phyloP scores from a whole-genome alignment of 768 basidiomycete genomes.

The Naganishia vishniacii region DNA sequence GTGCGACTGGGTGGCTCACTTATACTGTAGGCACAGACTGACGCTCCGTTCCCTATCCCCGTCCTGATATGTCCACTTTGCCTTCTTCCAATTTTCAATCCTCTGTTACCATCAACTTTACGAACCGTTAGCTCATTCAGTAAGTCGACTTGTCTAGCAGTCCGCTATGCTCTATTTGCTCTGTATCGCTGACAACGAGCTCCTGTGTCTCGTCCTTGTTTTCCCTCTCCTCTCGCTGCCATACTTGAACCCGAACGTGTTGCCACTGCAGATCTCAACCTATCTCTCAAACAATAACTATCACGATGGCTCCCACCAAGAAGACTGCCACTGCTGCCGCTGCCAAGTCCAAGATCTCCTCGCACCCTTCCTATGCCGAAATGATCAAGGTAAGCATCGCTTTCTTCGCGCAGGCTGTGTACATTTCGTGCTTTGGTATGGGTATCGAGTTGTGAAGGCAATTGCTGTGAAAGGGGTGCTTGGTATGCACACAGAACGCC shows the following conservation, averaged over 20 bases:
- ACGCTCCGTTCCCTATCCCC: background rate
- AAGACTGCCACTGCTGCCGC: constrained; percentile 42
- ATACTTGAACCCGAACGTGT: background rate
- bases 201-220: background rate
- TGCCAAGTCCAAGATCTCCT: constrained; percentile 47
- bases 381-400: constrained; percentile 51
- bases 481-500: too few species aligned
- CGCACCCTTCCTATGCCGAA: constrained; percentile 56
- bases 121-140: background rate
- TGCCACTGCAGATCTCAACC: background rate
- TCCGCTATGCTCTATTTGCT: background rate
- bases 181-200: constrained; percentile 17
- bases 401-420: constrained; percentile 23
- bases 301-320: constrained; percentile 45
- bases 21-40: constrained; percentile 1
- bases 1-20: constrained; percentile 12
- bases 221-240: background rate
- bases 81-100: background rate
- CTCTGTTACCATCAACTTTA: background rate
- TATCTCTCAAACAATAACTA: constrained; percentile 26
- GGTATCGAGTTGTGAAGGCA: too few species aligned
- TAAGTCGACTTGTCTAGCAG: background rate
- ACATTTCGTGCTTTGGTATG: background rate
- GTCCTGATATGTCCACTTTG: constrained; percentile 1
- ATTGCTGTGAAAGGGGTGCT: background rate